Base-by-base conservation (phyloP, 148 eudicot genomes). In the Arbutus unedo region DNA sequence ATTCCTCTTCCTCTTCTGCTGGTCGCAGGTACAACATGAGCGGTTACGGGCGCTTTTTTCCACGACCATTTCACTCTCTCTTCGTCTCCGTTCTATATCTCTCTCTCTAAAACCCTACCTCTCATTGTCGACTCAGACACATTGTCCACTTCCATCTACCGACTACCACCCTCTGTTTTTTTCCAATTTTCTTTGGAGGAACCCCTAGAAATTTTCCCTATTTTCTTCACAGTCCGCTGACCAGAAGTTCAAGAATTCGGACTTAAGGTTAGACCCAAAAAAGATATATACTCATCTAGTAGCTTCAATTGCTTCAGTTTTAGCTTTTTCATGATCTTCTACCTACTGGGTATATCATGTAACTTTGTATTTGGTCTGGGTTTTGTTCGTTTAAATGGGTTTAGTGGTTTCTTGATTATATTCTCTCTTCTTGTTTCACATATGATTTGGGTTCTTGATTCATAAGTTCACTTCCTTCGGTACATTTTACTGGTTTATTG, bases 261-360 rank as follows among this genome's bases (percentile, higher is more conserved):
- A 64, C 41, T 59, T 10, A 64, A 82, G 84, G 84, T 76, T 54
- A 59, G 79, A 60, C 64, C 60, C 70, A 0, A 10, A 48, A 25
- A 57, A 59, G 21, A 47, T 23, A 5, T n/a, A 5, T 38, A 19
- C 71, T 73, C 44, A 47, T 62, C 15, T 50, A 13, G 38, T 18
- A 5, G 62, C 14, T 64, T 49, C 2, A 19, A 56, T 51, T 51
- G 18, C 11, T 25, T n/a, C 13, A 13, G 4, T 43, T 31, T 23
- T 74, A 19, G 45, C 41, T n/a, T 23, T 8, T 38, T 68, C 14
- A 3, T 4, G 45, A 15, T 15, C 48, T 55, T 82, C 6, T 45
- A 21, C 16, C 31, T 38, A 44, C 21, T 82, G 64, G 4, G 23
- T 13, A 57, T 47, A 44, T 4, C 15, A 18, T 15, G 57, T 15